A percentile compares a stretch with the other conserved stretches of the same genome.
Conservation (phyloP, 2,329 filamentous ascomycete species). For the Arthrobotrys sphaeroides region DNA sequence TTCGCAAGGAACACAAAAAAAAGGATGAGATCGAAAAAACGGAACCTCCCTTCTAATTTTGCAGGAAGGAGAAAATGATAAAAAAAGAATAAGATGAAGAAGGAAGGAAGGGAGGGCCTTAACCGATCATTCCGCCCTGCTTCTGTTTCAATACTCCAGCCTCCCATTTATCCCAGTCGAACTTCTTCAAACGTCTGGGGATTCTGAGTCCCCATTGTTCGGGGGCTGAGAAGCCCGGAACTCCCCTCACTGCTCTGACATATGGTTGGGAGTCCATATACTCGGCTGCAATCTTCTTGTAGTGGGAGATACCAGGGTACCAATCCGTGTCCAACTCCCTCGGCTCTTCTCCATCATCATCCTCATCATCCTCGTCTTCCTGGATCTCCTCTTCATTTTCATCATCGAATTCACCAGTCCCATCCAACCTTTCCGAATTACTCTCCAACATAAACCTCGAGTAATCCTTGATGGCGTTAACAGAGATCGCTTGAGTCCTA, state of each 20-base stretch:
- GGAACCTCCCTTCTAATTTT: neutral
- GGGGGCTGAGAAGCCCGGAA: neutral
- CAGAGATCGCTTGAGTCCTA: neutral
- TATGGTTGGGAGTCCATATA: neutral
- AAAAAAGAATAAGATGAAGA: neutral
- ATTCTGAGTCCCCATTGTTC: neutral
- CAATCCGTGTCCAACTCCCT: constrained; percentile 6
- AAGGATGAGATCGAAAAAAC: neutral
- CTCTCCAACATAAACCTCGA: neutral
- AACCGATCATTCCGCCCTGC: neutral
- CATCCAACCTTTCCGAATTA: neutral
- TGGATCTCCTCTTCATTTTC: too few relatives aligned
- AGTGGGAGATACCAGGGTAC: constrained; percentile 30
- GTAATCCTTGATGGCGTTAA: neutral
- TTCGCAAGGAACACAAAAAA: constrained; percentile 8
- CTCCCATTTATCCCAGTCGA: constrained; percentile 19
- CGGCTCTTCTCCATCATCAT: neutral
- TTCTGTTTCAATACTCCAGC: neutral
- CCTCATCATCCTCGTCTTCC: neutral
- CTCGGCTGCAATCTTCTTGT: neutral
- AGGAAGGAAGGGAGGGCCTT: too few relatives aligned
- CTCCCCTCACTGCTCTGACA: neutral
- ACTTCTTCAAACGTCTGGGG: neutral
- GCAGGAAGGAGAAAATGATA: neutral
- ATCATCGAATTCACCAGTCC: too few relatives aligned